These are phyloP conservation scores for Huntiella abstrusa DNA, from an alignment of 2,329 filamentous ascomycete species.

Conservation along the genomic window DNA sequence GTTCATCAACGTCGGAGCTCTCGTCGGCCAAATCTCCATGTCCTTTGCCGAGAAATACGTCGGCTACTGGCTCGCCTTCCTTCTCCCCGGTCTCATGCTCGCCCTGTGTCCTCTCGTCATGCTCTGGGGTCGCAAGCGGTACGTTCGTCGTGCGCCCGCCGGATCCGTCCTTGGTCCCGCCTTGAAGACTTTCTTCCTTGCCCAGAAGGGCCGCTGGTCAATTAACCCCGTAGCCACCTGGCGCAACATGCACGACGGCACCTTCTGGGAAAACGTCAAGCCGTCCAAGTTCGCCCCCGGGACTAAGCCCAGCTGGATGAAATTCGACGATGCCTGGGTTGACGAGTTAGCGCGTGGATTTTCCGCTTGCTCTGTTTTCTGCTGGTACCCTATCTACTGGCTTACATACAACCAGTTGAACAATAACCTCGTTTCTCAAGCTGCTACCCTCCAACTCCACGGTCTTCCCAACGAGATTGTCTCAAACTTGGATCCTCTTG, in stretches of 20 bases:
- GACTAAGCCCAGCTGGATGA: constrained; percentile 49
- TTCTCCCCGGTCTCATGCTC: constrained; percentile 49
- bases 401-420: constrained; percentile 31
- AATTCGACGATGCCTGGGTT: constrained; percentile 62
- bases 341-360: constrained; percentile 54
- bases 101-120: constrained; percentile 43
- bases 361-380: constrained; percentile 48
- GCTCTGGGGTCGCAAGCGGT: constrained; percentile 36
- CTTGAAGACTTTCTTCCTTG: constrained; percentile 38
- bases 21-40: constrained; percentile 45
- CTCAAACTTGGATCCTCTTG: constrained; percentile 54
- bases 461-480: constrained; percentile 63
- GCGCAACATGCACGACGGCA: constrained; percentile 34
- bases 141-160: constrained; percentile 37
- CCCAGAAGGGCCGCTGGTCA: constrained; percentile 51
- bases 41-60: constrained; percentile 56
- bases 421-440: constrained; percentile 44
- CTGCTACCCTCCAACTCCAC: constrained; percentile 43
- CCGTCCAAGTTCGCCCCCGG: constrained; percentile 39
- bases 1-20: constrained; percentile 51
- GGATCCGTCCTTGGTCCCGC: constrained; percentile 53
- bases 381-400: constrained; percentile 47
- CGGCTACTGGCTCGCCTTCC: constrained; percentile 54
- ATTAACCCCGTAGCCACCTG: constrained; percentile 43
- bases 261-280: constrained; percentile 51